Evolutionary conservation across 2,329 filamentous ascomycete genomes (phyloP).

Genomic region (Geoglossum cookeanum): DNA sequence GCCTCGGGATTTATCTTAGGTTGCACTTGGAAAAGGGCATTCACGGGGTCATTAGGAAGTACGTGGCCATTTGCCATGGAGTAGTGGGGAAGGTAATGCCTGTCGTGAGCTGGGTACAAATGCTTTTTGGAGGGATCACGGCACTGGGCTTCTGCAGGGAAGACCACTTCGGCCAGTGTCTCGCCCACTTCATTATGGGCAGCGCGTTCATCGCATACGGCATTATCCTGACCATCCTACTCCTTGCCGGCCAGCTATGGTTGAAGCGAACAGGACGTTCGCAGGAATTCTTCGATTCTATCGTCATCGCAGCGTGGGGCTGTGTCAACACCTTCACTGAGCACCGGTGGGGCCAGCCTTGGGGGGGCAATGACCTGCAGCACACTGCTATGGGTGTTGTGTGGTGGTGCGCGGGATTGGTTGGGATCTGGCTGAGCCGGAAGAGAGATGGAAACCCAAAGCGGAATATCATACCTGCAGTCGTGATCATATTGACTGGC

Average conservation of each 20-base stretch:
- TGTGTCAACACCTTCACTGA: slow-evolving; percentile 98
- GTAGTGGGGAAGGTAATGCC: slow-evolving; percentile 77
- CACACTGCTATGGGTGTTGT: slow-evolving; percentile 99
- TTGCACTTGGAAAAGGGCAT: slow-evolving; percentile 75
- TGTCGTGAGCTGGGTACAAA: slow-evolving; percentile 73
- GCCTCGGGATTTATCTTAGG: slow-evolving; percentile 69
- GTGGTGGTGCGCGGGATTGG: slow-evolving; percentile 88
- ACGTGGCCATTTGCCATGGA: slow-evolving; percentile 55
- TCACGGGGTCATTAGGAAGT: slow-evolving; percentile 54
- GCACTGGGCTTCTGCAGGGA: slow-evolving; percentile 79
- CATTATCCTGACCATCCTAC: slow-evolving; percentile 64
- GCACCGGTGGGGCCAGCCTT: slow-evolving; percentile 75
- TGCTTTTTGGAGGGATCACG: slow-evolving; percentile 90
- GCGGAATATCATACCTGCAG: slow-evolving; percentile 79
- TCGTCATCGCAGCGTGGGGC: slow-evolving; percentile 84
- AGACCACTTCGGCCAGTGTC: slow-evolving; percentile 80
- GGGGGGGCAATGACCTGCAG: slow-evolving; percentile 84
- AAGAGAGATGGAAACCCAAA: slow-evolving; percentile 70
- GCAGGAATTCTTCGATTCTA: slow-evolving; percentile 91
- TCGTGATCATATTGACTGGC: slow-evolving; percentile 80
- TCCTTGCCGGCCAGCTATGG: slow-evolving; percentile 80
- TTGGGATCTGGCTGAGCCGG: slow-evolving; percentile 80
- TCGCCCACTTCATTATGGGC: slow-evolving; percentile 98
- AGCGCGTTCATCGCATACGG: slow-evolving; percentile 91
- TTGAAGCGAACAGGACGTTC: slow-evolving; percentile 63